Evolutionary conservation across 306 rosid species (phyloP), one percentile per base, ranked within the genome.

Genomic region (Dicorynia guianensis): DNA sequence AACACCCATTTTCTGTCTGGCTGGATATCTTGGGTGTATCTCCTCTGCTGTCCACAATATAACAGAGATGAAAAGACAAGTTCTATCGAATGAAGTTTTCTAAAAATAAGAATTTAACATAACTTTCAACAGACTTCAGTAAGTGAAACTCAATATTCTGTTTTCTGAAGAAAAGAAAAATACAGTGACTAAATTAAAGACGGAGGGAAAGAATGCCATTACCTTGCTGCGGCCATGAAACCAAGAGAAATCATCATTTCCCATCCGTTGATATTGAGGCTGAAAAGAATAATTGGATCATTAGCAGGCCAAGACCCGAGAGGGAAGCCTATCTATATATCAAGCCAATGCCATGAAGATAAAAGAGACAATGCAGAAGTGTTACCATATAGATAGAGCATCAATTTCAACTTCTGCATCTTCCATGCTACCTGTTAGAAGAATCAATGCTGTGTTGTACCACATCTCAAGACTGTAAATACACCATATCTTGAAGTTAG

Each of bases 351-450:
- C 12, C 36, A 11, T 4, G 14, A 47, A 4, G 11, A 4, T 7
- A 14, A 67, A 12, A 46, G 56, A 78, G 20, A 70, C 17, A 47
- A 30, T 63, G 59, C 17, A 83, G 3, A 68, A 52, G 57, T 58
- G n/a, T 79, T 82, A 87, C 91, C 91, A 87, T 67, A 87, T 87
- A 6, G 91, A 77, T 63, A 85, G 73, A 69, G 89, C 91, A 77
- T 86, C 78, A 70, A 87, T 77, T 46, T 76, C 52, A 43, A 85
- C 53, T 59, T 84, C 86, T 8, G 91, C 89, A 68, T 85, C 68
- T 68, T 71, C 11, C 91, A 85, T 77, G 75, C 65, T 79, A 13
- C 91, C 91, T 0, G 89, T 84, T 36, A 85, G 71, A 30, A 87
- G 82, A 68, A 87, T 65, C 69, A 87, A 47, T 38, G 77, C 7